Conservation (phyloP, 2,329 filamentous ascomycete genomes). For the Colletotrichum sp. region DNA sequence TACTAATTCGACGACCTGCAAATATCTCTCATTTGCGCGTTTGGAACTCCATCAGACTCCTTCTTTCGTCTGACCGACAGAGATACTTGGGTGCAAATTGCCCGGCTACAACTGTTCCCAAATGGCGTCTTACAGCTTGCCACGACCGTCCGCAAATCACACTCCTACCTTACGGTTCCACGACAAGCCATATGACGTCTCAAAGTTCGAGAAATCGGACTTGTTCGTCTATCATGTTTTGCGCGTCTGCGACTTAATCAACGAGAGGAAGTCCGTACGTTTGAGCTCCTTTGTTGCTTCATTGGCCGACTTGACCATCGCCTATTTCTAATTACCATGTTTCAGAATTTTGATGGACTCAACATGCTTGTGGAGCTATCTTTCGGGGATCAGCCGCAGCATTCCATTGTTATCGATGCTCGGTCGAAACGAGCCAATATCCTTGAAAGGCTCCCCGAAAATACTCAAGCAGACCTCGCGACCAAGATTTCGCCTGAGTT, state of each 20-base stretch:
- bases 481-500: neutral
- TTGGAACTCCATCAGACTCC: neutral
- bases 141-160: neutral
- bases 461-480: neutral
- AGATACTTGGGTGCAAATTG: neutral
- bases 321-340: neutral
- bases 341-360: neutral
- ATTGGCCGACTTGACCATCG: neutral
- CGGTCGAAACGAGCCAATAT: neutral
- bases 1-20: neutral
- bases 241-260: neutral
- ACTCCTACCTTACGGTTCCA: neutral
- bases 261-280: neutral
- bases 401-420: neutral
- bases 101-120: neutral
- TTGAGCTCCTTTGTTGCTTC: too few relatives aligned
- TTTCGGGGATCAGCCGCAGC: neutral
- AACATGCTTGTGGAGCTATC: neutral
- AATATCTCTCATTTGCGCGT: neutral
- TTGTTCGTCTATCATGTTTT: neutral
- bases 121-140: neutral
- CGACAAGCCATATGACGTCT: neutral
- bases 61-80: neutral
- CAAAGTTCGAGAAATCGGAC: neutral
- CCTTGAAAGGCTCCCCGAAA: neutral